Percentiles rank a stretch among this genome's conserved stretches.
Evolutionary conservation across 352 stramenopile species (phyloP).

Genomic region (Phytophthora pistaciae): DNA sequence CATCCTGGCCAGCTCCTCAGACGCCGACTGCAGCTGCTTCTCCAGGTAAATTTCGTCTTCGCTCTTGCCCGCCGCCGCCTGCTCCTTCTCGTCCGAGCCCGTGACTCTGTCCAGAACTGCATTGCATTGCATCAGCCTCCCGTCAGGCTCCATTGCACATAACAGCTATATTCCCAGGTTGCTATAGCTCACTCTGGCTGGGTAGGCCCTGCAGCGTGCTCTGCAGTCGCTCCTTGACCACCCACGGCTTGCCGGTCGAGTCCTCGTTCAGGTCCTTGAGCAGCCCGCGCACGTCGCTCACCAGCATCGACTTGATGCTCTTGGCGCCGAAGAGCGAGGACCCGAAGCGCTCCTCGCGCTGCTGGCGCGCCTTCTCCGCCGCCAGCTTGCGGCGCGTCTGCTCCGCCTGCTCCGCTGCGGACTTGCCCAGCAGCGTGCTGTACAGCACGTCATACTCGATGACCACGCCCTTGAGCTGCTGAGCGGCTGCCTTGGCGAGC

Average conservation of each 20-base stretch:
- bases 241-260: constrained; percentile 68
- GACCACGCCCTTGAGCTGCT: constrained; percentile 80
- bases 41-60: constrained; percentile 69
- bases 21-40: constrained; percentile 59
- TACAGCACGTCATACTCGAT: constrained; percentile 85
- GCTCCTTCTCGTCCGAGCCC: constrained; percentile 33
- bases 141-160: not conserved
- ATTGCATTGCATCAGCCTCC: not conserved
- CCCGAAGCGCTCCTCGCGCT: constrained; percentile 29
- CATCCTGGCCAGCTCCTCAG: constrained; percentile 31
- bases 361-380: constrained; percentile 19
- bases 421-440: constrained; percentile 68
- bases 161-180: not conserved
- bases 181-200: constrained; percentile 47
- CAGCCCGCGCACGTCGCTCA: constrained; percentile 68
- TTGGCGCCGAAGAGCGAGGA: constrained; percentile 38
- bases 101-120: constrained; percentile 60
- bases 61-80: constrained; percentile 34
- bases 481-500: constrained; percentile 69
- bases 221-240: constrained; percentile 70
- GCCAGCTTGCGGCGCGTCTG: constrained; percentile 38
- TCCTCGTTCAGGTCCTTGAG: constrained; percentile 73
- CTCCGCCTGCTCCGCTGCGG: constrained; percentile 37
- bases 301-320: constrained; percentile 61
- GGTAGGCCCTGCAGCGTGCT: constrained; percentile 71